These are phyloP conservation scores for Vaccinium corymbosum DNA, from an alignment of 148 eudicot genomes.

Conservation along the genomic window DNA sequence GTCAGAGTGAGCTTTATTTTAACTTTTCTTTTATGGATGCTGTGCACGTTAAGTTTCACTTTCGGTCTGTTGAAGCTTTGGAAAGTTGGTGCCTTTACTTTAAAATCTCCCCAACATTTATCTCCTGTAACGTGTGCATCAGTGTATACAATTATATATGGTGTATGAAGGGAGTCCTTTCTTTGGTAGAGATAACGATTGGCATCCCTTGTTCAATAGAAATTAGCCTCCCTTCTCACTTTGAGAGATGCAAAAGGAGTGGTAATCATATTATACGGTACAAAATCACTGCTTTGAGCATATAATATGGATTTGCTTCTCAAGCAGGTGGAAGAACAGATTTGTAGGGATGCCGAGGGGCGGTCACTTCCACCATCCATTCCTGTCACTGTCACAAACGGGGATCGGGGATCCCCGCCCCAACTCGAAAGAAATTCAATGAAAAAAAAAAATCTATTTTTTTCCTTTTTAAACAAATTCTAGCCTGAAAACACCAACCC, in stretches of 20 bases:
- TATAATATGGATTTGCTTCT: neutral
- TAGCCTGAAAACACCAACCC: too few relatives aligned
- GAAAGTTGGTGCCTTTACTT: constrained; percentile 3
- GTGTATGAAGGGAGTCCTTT: neutral
- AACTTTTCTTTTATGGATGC: neutral
- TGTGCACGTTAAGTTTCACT: neutral
- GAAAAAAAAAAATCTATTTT: too few relatives aligned
- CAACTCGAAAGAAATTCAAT: too few relatives aligned
- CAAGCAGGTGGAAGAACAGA: neutral
- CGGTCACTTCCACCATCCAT: too few relatives aligned
- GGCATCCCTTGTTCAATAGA: neutral
- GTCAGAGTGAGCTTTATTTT: neutral
- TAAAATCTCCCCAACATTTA: neutral
- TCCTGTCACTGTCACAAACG: too few relatives aligned
- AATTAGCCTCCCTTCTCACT: constrained; percentile 9
- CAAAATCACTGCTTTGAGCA: neutral
- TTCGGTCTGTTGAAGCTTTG: neutral
- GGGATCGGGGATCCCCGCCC: too few relatives aligned
- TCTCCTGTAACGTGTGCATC: neutral
- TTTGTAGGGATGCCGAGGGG: neutral
- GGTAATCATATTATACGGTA: neutral
- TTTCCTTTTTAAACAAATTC: too few relatives aligned
- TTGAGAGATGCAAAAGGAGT: neutral
- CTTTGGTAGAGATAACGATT: constrained; percentile 17
- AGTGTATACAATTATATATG: neutral